Conservation (phyloP, 148 eudicot genomes). For the Salicornia ramosissima region DNA sequence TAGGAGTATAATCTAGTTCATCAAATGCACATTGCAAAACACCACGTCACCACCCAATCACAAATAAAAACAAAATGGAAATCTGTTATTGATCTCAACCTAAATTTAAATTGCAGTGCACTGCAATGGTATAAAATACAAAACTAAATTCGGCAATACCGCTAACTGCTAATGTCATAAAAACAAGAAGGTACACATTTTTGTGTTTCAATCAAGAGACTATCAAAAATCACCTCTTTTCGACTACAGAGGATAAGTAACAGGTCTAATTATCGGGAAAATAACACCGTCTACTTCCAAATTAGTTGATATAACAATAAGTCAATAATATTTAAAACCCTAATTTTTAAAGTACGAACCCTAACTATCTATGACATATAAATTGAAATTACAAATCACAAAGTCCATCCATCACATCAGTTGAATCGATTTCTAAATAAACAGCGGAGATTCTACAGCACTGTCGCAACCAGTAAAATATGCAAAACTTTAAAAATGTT, state of each 20-base stretch:
- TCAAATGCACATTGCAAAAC: neutral
- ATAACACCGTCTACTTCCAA: too few relatives aligned
- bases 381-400: neutral
- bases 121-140: too few relatives aligned
- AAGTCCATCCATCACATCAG: neutral
- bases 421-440: neutral
- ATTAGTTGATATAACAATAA: too few relatives aligned
- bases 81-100: too few relatives aligned
- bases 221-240: neutral
- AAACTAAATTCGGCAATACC: neutral
- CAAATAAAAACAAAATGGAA: too few relatives aligned
- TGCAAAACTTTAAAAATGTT: too few relatives aligned
- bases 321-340: too few relatives aligned
- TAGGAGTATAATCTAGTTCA: neutral
- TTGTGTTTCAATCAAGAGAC: neutral
- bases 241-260: too few relatives aligned
- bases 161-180: too few relatives aligned
- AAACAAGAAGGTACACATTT: neutral
- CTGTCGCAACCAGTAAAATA: neutral
- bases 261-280: too few relatives aligned
- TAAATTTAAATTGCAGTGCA: too few relatives aligned
- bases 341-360: too few relatives aligned
- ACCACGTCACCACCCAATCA: neutral
- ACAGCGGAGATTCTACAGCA: neutral
- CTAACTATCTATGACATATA: neutral